Conservation (phyloP, 2,329 filamentous ascomycete species). For the Colletotrichum horii region DNA sequence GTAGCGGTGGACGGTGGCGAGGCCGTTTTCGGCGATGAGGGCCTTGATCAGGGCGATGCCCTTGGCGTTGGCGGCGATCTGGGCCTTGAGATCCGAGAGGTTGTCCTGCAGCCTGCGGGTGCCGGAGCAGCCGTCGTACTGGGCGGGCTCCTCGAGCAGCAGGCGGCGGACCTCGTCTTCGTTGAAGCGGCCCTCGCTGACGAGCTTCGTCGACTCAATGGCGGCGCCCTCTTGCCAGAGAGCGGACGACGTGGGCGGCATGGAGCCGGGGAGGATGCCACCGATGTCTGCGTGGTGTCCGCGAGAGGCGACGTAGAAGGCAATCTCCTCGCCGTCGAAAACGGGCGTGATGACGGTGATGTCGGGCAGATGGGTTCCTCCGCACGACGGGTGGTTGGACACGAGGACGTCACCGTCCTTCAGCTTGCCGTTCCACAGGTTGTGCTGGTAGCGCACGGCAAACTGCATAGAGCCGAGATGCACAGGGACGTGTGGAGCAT, state of each 20-base stretch:
- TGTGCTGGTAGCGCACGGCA: constrained; percentile 70
- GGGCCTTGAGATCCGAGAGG: constrained; percentile 76
- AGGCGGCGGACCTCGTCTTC: constrained; percentile 73
- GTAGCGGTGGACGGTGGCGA: constrained; percentile 63
- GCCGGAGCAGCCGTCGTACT: constrained; percentile 72
- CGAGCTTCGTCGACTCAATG: constrained; percentile 72
- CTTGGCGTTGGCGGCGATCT: constrained; percentile 77
- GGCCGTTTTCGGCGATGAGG: constrained; percentile 79
- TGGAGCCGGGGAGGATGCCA: constrained; percentile 80
- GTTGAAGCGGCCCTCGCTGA: constrained; percentile 78
- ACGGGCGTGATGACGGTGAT: constrained; percentile 47
- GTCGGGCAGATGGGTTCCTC: constrained; percentile 44
- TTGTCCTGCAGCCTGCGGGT: constrained; percentile 77
- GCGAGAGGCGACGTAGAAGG: constrained; percentile 37
- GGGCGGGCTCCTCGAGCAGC: constrained; percentile 65
- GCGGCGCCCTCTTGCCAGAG: constrained; percentile 70
- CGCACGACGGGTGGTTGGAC: constrained; percentile 49
- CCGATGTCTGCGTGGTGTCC: constrained; percentile 58
- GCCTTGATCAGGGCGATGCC: constrained; percentile 77
- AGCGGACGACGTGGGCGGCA: constrained; percentile 77
- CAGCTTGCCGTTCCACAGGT: constrained; percentile 74
- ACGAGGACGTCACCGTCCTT: constrained; percentile 78
- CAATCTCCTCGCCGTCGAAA: constrained; percentile 32
- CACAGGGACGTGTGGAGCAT: constrained; percentile 77
- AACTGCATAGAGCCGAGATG: constrained; percentile 82